Base-by-base conservation (phyloP, 495 filamentous ascomycete genomes). In the Friedmanniomyces endolithicus region DNA sequence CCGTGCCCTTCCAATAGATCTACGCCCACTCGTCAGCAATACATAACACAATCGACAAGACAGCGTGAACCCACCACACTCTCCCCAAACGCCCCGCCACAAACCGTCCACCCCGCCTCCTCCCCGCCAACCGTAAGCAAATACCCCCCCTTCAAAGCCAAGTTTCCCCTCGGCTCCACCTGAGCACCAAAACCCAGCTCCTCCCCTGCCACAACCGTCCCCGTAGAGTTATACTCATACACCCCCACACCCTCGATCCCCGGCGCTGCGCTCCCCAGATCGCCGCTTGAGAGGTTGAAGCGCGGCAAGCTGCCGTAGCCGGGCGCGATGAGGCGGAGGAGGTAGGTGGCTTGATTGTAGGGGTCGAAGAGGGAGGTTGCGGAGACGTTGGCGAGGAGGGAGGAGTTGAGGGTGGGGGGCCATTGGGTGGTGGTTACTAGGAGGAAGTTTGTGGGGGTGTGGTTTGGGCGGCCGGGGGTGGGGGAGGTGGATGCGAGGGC, bases 211-310 rank as follows among this genome's bases (percentile, higher is more conserved):
- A 49, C 34, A 8, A 65, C 59, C 12, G 33, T 23, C 2, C 52
- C 52, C n/a, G 65, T 62, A 27, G 48, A 54, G 25, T 67, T 65
- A 50, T 63, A 67, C 24, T 49, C 48, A 29, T 46, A 61, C 27
- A 22, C 34, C 6, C 58, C 65, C 6, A 52, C 27, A 19, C 59
- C 63, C 46, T 61, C 60, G 4, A 59, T 57, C 3, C 51, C 61
- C 11, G 50, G 31, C n/a, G 53, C 35, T 0, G 27, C 22, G 11
- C 58, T 61, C 39, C 59, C 52, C 47, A 65, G 54, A n/a, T 52
- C 61, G 50, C 58, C 59, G 39, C 49, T 45, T 16, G 61, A 52
- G 52, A 67, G 63, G 29, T 57, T 65, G 57, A 65, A 67, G 58
- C 39, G 53, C 11, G 63, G 65, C 6, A 65, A 45, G 39, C 48